A percentile compares a stretch with the other conserved stretches of the same genome.
phyloP scores from a whole-genome alignment of 31 red algal genomes.

The Bonnemaisonia californica region DNA sequence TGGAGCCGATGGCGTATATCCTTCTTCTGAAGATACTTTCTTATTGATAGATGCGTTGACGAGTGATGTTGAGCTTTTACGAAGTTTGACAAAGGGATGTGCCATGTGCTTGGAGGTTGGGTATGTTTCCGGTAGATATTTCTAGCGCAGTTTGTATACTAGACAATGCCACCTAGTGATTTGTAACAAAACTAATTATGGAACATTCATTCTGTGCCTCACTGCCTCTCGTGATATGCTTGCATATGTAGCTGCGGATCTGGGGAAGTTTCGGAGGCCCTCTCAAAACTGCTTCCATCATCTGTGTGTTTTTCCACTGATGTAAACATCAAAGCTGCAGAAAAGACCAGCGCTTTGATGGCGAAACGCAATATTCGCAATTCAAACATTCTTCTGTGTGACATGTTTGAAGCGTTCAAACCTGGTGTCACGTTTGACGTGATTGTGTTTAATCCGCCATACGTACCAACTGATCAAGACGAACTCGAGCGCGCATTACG shows the following conservation, averaged over 20 bases:
- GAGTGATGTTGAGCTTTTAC: constrained; percentile 45
- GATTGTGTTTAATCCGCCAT: constrained; percentile 90
- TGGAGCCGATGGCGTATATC: constrained; percentile 85
- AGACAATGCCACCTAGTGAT: no score
- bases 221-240: neutral
- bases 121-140: constrained; percentile 42
- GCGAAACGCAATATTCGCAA: neutral
- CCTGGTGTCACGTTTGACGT: constrained; percentile 49
- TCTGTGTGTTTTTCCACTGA: constrained; percentile 43
- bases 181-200: no score
- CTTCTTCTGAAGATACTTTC: constrained; percentile 80
- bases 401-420: constrained; percentile 63
- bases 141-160: neutral
- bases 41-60: constrained; percentile 76
- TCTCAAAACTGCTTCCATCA: constrained; percentile 12
- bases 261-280: constrained; percentile 44
- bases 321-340: constrained; percentile 49
- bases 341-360: constrained; percentile 28
- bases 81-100: neutral
- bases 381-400: constrained; percentile 41
- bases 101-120: constrained; percentile 57
- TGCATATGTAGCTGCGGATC: constrained; percentile 40
- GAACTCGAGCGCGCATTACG: constrained; percentile 62
- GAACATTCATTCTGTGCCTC: no score
- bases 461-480: constrained; percentile 73